Evolutionary conservation across 2,329 filamentous ascomycete genomes (phyloP), one percentile per base, ranked within the genome.

Genomic region (Neofusicoccum kwambonambiense): DNA sequence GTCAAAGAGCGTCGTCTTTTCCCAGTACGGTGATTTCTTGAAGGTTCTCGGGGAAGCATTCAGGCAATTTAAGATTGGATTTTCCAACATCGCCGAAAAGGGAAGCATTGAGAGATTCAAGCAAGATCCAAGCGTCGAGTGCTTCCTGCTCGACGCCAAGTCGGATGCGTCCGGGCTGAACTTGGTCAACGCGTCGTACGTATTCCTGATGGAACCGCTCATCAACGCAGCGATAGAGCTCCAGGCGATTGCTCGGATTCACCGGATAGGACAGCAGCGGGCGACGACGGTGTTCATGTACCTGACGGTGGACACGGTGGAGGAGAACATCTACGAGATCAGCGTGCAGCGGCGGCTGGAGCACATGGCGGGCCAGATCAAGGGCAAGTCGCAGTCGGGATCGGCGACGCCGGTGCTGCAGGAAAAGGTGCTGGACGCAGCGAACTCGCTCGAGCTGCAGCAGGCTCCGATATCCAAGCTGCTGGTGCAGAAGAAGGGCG

Each of bases 251-350:
- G 93, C 94, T 0, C 90, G 95, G 64, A 93, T 99, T 1, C 93
- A 99, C 74, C 88, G 95, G 41, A 99, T 99, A 68, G 95, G 95
- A 0, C 95, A 98, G 77, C 84, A 89, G 68, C 88, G 91, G 60
- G 85, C 91, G 69, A 99, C 95, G 0, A 97, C 92, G 0, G 93
- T 98, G 1, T 98, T 93, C 90, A 90, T 97, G 76, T 98, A 98
- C 75, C 84, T 98, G 2, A 86, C 97, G n/a, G 87, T 90, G 15
- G 91, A 90, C 60, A 96, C 94, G 0, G 92, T 98, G 0, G 95
- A 99, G 74, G 90, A 96, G 78, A 90, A 90, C 1, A 96, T 98
- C 67, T 93, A 98, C 78, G 87, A 93, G 66, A 85, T 97, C 39
- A 95, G 92, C 0, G 92, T 96, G 1, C 83, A 85, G 66, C 85